Percentiles rank a stretch among this genome's conserved stretches.
phyloP scores from a whole-genome alignment of 2,329 filamentous ascomycete genomes.

The Nemania diffusa region DNA sequence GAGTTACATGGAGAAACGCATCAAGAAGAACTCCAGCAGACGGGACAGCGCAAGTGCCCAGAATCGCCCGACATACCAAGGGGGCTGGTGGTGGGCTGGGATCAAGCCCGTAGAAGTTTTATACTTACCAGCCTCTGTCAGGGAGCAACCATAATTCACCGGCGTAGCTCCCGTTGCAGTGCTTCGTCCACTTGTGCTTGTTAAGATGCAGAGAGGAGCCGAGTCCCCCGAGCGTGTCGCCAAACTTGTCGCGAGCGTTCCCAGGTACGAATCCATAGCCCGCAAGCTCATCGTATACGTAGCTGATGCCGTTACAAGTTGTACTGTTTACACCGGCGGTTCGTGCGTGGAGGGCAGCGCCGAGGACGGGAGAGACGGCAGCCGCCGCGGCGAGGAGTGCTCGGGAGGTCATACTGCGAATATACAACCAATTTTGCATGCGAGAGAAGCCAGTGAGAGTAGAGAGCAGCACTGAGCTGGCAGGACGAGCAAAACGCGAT shows the following conservation, averaged over 20 bases:
- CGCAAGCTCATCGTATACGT: conserved; percentile 73
- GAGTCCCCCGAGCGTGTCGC: conserved; percentile 74
- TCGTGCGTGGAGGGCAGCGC: conserved; percentile 21
- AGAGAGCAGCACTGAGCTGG: background rate
- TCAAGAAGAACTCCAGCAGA: background rate
- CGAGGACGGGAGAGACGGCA: conserved; percentile 25
- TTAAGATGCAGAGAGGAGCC: conserved; percentile 72
- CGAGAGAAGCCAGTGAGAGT: background rate
- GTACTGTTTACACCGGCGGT: conserved; percentile 42
- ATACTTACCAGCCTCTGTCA: conserved; percentile 70
- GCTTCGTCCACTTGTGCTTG: conserved; percentile 65
- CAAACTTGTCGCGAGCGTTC: conserved; percentile 71
- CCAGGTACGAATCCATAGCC: conserved; percentile 72
- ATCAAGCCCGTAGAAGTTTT: background rate
- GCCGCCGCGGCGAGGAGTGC: conserved; percentile 21
- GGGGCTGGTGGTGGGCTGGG: background rate
- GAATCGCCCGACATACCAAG: background rate
- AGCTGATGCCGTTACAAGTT: conserved; percentile 68
- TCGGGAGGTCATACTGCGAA: conserved; percentile 17
- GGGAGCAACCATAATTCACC: conserved; percentile 72
- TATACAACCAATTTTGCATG: background rate
- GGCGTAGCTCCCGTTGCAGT: conserved; percentile 62
- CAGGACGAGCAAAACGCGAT: background rate
- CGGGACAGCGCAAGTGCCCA: background rate
- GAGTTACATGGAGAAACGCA: background rate